phyloP scores from a whole-genome alignment of 2,329 filamentous ascomycete genomes.

The Hypoxylon sp. region DNA sequence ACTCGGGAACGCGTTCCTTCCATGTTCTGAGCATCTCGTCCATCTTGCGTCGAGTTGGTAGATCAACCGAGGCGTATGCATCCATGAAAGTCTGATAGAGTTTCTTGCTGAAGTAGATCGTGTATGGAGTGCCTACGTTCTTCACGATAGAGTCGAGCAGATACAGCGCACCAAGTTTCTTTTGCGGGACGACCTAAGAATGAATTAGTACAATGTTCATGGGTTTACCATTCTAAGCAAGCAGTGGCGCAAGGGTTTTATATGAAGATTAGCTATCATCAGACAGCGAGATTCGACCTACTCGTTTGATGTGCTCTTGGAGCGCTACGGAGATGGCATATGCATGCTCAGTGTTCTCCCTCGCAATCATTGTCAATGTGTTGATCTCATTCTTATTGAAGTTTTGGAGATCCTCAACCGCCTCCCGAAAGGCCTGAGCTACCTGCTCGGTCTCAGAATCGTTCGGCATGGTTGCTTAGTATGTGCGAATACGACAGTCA shows the following conservation, averaged over 20 bases:
- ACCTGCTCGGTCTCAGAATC: conserved; percentile 77
- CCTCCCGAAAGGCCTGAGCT: conserved; percentile 92
- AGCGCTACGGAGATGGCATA: conserved; percentile 90
- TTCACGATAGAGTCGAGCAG: conserved; percentile 98
- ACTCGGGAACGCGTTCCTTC: conserved; percentile 96
- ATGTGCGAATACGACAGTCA: conserved; percentile 29
- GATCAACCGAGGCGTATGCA: conserved; percentile 89
- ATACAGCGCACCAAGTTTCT: conserved; percentile 95
- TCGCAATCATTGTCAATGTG: conserved; percentile 95
- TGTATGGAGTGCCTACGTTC: conserved; percentile 98
- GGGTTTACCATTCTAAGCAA: neutral
- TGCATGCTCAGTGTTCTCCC: conserved; percentile 96
- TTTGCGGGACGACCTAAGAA: conserved; percentile 79
- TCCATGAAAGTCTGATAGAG: conserved; percentile 97
- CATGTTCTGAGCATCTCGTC: conserved; percentile 98
- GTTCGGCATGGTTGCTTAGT: conserved; percentile 54
- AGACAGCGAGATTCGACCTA: conserved; percentile 62
- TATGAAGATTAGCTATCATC: too few relatives aligned
- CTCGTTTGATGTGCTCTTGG: conserved; percentile 92
- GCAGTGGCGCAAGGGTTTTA: neutral
- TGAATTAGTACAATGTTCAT: conserved; percentile 50
- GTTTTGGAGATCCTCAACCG: conserved; percentile 86
- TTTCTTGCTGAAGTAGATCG: conserved; percentile 89
- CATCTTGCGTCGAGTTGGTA: conserved; percentile 84
- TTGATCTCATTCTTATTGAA: conserved; percentile 96